Base-by-base conservation (phyloP, 192 early-diverging fungal genomes). In the Coemansia furcata region DNA sequence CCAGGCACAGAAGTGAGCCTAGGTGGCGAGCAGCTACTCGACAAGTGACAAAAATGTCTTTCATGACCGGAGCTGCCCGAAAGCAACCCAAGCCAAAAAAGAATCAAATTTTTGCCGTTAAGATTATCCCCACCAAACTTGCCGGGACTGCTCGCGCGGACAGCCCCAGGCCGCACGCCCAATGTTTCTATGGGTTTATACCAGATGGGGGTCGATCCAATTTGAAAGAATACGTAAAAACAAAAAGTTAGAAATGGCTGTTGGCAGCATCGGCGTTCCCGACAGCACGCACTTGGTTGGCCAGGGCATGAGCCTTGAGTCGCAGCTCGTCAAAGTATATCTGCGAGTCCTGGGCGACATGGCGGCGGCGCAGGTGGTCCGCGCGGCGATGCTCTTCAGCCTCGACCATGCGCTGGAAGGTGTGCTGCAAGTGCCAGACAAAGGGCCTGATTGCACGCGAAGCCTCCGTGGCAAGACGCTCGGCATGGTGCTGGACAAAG, bases 391-490 rank as follows among this genome's bases (percentile, higher is more conserved):
- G 78, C 66, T 93, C 87, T 58, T 91, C 86, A 17, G 85, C 82
- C 67, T 93, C 90, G 54, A 93, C 87, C 68, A 90, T 88, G 65
- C 84, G 84, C 77, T 90, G 87, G 76, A 90, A 86, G 15, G 85
- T 83, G 68, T 77, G 84, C 74, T 90, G 90, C 46, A 91, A 72
- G 58, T 89, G 87, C 87, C 87, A 89, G 3, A 88, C 89, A 67
- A 87, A 88, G 63, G 86, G 80, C 23, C 90, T 86, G 50, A 91
- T 74, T 5, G 87, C 78, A 37, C 89, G 87, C 62, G 88, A 84
- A 7, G 87, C 83, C 57, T 89, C 89, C 19, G 84, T 85, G 19
- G 83, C 76, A 52, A 93, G 85, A 46, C 89, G 85, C 65, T 88
- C 84, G 37, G 87, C 83, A 54, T 93, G 87, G 17, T 67, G 68